Evolutionary conservation across 192 early-diverging fungal species (phyloP).

Genomic region (Coemansia biformis): DNA sequence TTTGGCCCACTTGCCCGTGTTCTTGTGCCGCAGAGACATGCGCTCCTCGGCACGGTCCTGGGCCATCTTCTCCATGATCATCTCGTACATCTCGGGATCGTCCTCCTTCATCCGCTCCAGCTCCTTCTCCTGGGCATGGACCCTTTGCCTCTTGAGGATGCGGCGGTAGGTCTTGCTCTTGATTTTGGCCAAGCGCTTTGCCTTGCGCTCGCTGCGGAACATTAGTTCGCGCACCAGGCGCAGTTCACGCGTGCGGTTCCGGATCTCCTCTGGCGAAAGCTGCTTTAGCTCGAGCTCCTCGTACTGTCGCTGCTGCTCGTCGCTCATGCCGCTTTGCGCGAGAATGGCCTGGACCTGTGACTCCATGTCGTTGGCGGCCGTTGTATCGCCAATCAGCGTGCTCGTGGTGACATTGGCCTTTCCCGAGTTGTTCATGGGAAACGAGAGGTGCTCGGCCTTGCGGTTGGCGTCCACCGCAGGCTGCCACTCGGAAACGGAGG

Average conservation of each 20-base stretch:
- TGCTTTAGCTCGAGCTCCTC: slow-evolving; percentile 86
- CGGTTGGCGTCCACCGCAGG: slow-evolving; percentile 76
- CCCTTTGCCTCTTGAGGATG: slow-evolving; percentile 77
- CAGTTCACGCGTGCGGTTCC: slow-evolving; percentile 67
- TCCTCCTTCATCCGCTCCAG: slow-evolving; percentile 60
- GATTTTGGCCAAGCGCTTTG: slow-evolving; percentile 91
- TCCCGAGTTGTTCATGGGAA: slow-evolving; percentile 38
- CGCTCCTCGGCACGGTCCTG: slow-evolving; percentile 76
- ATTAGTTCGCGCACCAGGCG: slow-evolving; percentile 87
- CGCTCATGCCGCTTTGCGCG: slow-evolving; percentile 62
- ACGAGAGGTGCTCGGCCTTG: slow-evolving; percentile 75
- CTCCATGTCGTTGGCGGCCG: slow-evolving; percentile 64
- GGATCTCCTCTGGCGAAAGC: slow-evolving; percentile 75
- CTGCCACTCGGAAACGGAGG: slow-evolving; percentile 80
- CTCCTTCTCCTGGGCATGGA: slow-evolving; percentile 57
- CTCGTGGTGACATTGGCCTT: slow-evolving; percentile 5
- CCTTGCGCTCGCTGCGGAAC: slow-evolving; percentile 89
- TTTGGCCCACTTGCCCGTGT: slow-evolving; percentile 95
- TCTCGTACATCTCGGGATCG: slow-evolving; percentile 58
- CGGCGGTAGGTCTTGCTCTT: slow-evolving; percentile 94
- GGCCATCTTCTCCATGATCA: slow-evolving; percentile 40
- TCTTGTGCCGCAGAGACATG: slow-evolving; percentile 90
- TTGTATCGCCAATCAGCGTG: slow-evolving; percentile 11
- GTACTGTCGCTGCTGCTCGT: slow-evolving; percentile 72
- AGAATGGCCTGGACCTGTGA: slow-evolving; percentile 68